phyloP scores from a whole-genome alignment of 805 yeast genomes.

The Sugiyamaella americana region DNA sequence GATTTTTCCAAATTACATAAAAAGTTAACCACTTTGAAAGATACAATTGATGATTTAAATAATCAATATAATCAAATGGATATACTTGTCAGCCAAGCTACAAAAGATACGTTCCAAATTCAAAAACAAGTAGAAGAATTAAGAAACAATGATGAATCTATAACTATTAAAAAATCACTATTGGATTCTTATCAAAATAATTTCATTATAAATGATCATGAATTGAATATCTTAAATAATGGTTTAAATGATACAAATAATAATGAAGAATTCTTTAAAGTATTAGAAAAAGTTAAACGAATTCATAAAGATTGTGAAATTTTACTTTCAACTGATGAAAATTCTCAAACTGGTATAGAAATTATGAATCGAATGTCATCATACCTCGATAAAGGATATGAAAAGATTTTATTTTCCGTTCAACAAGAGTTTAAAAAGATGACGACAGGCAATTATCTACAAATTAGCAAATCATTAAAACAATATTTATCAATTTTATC shows the following conservation, averaged over 20 bases:
- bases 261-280: slow-evolving; percentile 48
- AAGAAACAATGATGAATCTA: slow-evolving; percentile 18
- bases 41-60: slow-evolving; percentile 18
- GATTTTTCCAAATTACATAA: slow-evolving; percentile 32
- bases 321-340: slow-evolving; percentile 43
- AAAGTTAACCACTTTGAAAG: slow-evolving; percentile 22
- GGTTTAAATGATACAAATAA: slow-evolving; percentile 16
- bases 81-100: slow-evolving; percentile 18
- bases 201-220: slow-evolving; percentile 66
- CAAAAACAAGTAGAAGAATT: slow-evolving; percentile 27
- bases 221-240: slow-evolving; percentile 49
- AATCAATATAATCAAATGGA: slow-evolving; percentile 22
- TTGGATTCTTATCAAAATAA: slow-evolving; percentile 40
- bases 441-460: slow-evolving; percentile 16
- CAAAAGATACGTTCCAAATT: slow-evolving; percentile 23
- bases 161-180: slow-evolving; percentile 24
- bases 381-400: slow-evolving; percentile 48
- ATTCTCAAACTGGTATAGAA: slow-evolving; percentile 45
- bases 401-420: slow-evolving; percentile 44
- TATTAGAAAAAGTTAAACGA: slow-evolving; percentile 53
- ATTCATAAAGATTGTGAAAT: slow-evolving; percentile 66
- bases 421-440: slow-evolving; percentile 25
- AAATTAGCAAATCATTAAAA: slow-evolving; percentile 20
- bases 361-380: slow-evolving; percentile 55
- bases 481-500: slow-evolving; percentile 26